Percentiles rank a stretch among this genome's conserved stretches.
phyloP scores from a whole-genome alignment of 1,284 basidiomycete species.

The Rhizoctonia solani region DNA sequence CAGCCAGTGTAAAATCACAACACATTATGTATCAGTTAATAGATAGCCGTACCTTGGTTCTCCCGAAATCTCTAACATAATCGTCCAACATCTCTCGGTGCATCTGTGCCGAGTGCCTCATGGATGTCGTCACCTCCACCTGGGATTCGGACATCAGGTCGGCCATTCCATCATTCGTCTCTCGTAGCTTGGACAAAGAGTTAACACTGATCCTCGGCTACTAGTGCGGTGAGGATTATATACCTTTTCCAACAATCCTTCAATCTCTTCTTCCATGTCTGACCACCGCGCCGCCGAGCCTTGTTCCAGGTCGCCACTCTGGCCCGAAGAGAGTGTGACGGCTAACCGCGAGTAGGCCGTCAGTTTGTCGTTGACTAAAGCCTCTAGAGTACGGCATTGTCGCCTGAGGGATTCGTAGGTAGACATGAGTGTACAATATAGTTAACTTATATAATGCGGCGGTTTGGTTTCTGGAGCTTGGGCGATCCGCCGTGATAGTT shows the following conservation, averaged over 20 bases:
- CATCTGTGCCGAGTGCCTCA: constrained; percentile 86
- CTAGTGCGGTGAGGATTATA: constrained; percentile 41
- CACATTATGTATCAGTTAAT: constrained; percentile 6
- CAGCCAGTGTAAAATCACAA: neutral
- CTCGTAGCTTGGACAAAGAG: constrained; percentile 64
- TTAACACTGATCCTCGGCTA: neutral
- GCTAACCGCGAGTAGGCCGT: constrained; percentile 87
- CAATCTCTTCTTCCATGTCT: constrained; percentile 84
- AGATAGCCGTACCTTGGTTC: constrained; percentile 77
- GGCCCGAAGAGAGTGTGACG: constrained; percentile 59
- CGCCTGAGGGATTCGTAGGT: constrained; percentile 79
- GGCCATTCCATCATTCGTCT: constrained; percentile 77
- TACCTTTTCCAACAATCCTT: constrained; percentile 87
- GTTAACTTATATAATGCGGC: neutral
- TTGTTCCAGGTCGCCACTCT: constrained; percentile 67
- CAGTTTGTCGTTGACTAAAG: constrained; percentile 87
- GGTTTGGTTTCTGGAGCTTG: neutral
- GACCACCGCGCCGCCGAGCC: constrained; percentile 66
- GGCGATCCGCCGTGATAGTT: too few species aligned
- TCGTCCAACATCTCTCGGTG: constrained; percentile 91
- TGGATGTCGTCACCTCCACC: constrained; percentile 79
- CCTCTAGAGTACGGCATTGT: constrained; percentile 89
- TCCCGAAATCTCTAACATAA: constrained; percentile 77
- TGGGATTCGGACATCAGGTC: constrained; percentile 68
- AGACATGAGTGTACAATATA: constrained; percentile 53